These are phyloP conservation scores for Babesia gibsoni DNA, from an alignment of 169 alveolate genomes.

Conservation along the genomic window DNA sequence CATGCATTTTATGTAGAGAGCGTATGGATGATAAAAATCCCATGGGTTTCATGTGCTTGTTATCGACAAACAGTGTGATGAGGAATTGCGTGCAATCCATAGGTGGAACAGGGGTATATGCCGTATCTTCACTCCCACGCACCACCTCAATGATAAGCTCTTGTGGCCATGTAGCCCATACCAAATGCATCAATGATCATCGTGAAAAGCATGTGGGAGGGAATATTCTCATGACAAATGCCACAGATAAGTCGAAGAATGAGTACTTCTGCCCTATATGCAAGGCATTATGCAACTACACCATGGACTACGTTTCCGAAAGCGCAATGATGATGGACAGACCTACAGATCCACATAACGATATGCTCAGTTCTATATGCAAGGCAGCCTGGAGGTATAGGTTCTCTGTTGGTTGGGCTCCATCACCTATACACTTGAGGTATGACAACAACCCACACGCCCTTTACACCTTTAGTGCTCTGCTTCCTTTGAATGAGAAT, in stretches of 20 bases:
- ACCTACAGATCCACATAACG: not conserved
- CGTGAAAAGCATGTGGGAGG: not conserved
- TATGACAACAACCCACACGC: slow-evolving; percentile 25
- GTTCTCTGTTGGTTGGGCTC: slow-evolving; percentile 33
- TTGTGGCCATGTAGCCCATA: slow-evolving; percentile 61
- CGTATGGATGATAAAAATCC: slow-evolving; percentile 4
- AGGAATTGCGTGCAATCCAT: slow-evolving; percentile 25
- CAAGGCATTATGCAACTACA: slow-evolving; percentile 56
- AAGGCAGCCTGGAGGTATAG: slow-evolving; percentile 43
- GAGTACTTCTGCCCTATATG: slow-evolving; percentile 63
- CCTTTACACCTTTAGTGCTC: slow-evolving; percentile 24
- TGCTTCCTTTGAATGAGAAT: not conserved
- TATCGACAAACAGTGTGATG: slow-evolving; percentile 43
- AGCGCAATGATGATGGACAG: not conserved
- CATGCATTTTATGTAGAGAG: slow-evolving; percentile 52
- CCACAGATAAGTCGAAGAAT: slow-evolving; percentile 6
- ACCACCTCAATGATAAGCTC: slow-evolving; percentile 42
- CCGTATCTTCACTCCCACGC: slow-evolving; percentile 32
- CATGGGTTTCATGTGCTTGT: slow-evolving; percentile 38
- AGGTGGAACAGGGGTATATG: slow-evolving; percentile 8
- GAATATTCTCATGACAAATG: slow-evolving; percentile 1
- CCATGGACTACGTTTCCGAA: slow-evolving; percentile 35
- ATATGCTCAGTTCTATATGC: not conserved
- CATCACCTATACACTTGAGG: slow-evolving; percentile 41
- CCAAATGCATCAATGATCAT: slow-evolving; percentile 35